phyloP scores from a whole-genome alignment of 371 early-diverging fungal species.

The Mucor velutinosus region DNA sequence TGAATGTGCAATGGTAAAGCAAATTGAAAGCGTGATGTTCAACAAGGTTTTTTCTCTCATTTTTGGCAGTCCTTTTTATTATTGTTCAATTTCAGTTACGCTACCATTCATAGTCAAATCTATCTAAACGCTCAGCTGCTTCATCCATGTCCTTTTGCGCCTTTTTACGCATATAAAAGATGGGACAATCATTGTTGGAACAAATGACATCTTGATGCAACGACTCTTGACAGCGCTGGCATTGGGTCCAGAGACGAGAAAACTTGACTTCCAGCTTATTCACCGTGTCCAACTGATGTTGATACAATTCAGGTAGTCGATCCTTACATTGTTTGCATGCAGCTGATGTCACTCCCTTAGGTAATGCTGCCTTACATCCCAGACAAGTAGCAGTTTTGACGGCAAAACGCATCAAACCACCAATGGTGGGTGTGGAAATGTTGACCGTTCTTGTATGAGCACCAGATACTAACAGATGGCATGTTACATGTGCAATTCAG shows the following conservation, averaged over 20 bases:
- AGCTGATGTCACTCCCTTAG: slow-evolving; percentile 72
- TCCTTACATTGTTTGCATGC: slow-evolving; percentile 83
- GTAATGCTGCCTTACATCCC: slow-evolving; percentile 92
- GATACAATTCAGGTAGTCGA: slow-evolving; percentile 77
- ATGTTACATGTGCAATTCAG: neutral
- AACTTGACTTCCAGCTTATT: slow-evolving; percentile 82
- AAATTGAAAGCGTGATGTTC: neutral
- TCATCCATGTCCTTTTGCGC: slow-evolving; percentile 95
- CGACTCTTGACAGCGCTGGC: slow-evolving; percentile 98
- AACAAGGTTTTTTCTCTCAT: neutral
- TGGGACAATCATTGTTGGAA: slow-evolving; percentile 97
- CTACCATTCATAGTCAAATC: slow-evolving; percentile 54
- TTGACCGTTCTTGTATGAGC: slow-evolving; percentile 92
- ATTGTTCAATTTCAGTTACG: slow-evolving; percentile 2
- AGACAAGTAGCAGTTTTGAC: slow-evolving; percentile 91
- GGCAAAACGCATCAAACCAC: slow-evolving; percentile 95
- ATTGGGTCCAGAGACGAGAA: slow-evolving; percentile 98
- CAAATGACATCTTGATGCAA: slow-evolving; percentile 98
- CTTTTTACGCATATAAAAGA: slow-evolving; percentile 99
- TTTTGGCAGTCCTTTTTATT: neutral
- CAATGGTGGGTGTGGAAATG: slow-evolving; percentile 86
- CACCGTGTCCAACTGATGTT: slow-evolving; percentile 61
- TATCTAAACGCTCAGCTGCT: slow-evolving; percentile 58
- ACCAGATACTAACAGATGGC: slow-evolving; percentile 64
- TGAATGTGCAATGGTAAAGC: neutral